Base-by-base conservation (phyloP, 148 eudicot genomes). In the Chenopodium album region DNA sequence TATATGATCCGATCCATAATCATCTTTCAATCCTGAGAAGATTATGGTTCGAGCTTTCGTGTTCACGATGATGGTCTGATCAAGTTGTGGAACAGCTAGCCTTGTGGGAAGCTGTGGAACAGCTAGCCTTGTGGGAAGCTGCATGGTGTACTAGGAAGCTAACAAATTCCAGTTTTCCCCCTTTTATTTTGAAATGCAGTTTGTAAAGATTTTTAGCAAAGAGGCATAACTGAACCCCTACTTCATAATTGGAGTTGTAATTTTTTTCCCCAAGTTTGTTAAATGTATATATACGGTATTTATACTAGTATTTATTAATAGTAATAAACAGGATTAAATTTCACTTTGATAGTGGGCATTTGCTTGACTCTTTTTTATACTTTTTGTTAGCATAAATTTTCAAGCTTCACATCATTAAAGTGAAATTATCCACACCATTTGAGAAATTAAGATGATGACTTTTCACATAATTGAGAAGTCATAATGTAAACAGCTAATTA, bases 121-220 rank as follows among this genome's bases (percentile, higher is more conserved):
- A 59, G 7, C 44, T 41, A 41, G 10, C 20, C 29, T 70, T 20
- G 78, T 69, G 75, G 67, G 52, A 48, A 52, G 14, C 71, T 69
- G 81, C 17, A 10, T 31, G 65, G 67, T 47, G 16, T 79, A 11
- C 28, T 10, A 19, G n/a, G 66, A 74, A 74, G 73, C 83, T 81
- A 75, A 75, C 74, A 5, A 63, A 75, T 74, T n/a, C n/a, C 8
- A 60, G 59, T 11, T 81, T 19, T 63, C 31, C 73, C 31, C 65
- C 60, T 47, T n/a, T n/a, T 68, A 22, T 73, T 50, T 22, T 20
- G 26, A 37, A 66, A 68, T 76, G 67, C 69, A 56, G n/a, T 54
- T 76, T 76, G 84, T 82, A 82, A 69, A 81, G 79, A 68, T 22
- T 32, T 56, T 79, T 68, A 72, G 78, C 28, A 29, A 73, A 46